Evolutionary conservation across 768 basidiomycete genomes (phyloP).

Genomic region (Kondoa malvinella): DNA sequence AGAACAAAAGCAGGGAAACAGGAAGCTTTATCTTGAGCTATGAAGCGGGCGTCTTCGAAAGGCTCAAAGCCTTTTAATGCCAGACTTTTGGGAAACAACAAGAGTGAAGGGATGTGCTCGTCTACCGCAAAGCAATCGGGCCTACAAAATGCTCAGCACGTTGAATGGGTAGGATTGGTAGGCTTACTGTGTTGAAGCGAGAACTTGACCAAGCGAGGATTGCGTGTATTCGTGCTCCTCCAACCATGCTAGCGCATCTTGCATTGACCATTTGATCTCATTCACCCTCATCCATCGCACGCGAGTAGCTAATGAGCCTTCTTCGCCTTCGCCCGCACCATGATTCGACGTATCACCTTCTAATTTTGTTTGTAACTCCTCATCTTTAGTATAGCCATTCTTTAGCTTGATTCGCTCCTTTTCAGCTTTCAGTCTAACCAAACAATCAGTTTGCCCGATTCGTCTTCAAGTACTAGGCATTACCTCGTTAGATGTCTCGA

Average conservation of each 20-base stretch:
- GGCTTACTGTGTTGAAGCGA: slow-evolving; percentile 15
- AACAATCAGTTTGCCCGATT: not conserved
- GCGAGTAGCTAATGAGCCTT: slow-evolving; percentile 16
- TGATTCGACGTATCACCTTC: slow-evolving; percentile 20
- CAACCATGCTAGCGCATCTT: slow-evolving; percentile 43
- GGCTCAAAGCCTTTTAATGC: slow-evolving; percentile 50
- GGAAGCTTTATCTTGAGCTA: slow-evolving; percentile 93
- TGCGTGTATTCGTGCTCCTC: slow-evolving; percentile 22
- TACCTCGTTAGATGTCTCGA: slow-evolving; percentile 39
- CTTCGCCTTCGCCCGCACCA: slow-evolving; percentile 16
- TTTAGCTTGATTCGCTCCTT: slow-evolving; percentile 47
- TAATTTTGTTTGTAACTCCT: slow-evolving; percentile 35
- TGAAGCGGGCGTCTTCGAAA: slow-evolving; percentile 63
- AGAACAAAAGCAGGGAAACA: slow-evolving; percentile 86
- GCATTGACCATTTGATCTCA: slow-evolving; percentile 47
- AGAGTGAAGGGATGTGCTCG: slow-evolving; percentile 61
- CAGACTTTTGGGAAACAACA: slow-evolving; percentile 51
- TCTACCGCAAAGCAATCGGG: slow-evolving; percentile 45
- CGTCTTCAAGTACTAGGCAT: not conserved
- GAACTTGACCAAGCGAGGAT: slow-evolving; percentile 19
- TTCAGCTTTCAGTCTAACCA: slow-evolving; percentile 22
- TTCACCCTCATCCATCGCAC: slow-evolving; percentile 68
- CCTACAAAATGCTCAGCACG: slow-evolving; percentile 9
- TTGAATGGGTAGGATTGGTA: slow-evolving; percentile 23
- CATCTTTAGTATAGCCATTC: slow-evolving; percentile 47